Base-by-base conservation (phyloP, 106 monocot species). In the Phalaenopsis equestris region DNA sequence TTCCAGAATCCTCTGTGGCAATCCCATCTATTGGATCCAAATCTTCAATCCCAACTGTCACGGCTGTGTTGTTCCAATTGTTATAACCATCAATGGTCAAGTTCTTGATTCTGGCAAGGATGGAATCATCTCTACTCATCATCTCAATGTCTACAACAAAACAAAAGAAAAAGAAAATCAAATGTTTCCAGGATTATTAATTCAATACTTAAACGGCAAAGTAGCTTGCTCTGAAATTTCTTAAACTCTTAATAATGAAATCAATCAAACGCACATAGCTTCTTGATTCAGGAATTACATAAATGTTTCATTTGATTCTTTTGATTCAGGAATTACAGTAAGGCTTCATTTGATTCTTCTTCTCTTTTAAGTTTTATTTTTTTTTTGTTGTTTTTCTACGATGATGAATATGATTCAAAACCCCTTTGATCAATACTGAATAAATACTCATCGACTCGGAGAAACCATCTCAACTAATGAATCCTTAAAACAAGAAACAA, bases 31-130 rank as follows among this genome's bases (percentile, higher is more conserved):
- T 24, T 16, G 79, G 76, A 77, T 82, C 87, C 47, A 82, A n/a
- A 49, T 82, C 84, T 30, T 73, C 87, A 21, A 75, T 18, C 4
- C 83, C 79, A 6, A 73, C 82, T 17, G 84, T 68, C 79, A 90
- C 76, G 38, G 87, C 72, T 39, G 90, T 58, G 77, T 84, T 77
- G 52, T 86, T 86, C 84, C 78, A 84, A 65, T 56, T 82, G 79
- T 78, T 83, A 39, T 87, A 87, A 9, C 87, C 87, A 39, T 90
- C 87, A 18, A 87, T 83, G 11, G 85, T 83, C 84, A 85, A 81
- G 83, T 85, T 87, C 85, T 81, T 87, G 75, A 87, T 78, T 76
- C 81, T 85, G 9, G 87, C 87, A 11, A 84, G n/a, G 12, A 87
- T 67, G 6, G 86, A 77, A 18, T 87, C 87, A 52, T 83, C 90